These are phyloP conservation scores for Botryosphaeria dothidea DNA, from an alignment of 2,329 filamentous ascomycete genomes.

Conservation along the genomic window DNA sequence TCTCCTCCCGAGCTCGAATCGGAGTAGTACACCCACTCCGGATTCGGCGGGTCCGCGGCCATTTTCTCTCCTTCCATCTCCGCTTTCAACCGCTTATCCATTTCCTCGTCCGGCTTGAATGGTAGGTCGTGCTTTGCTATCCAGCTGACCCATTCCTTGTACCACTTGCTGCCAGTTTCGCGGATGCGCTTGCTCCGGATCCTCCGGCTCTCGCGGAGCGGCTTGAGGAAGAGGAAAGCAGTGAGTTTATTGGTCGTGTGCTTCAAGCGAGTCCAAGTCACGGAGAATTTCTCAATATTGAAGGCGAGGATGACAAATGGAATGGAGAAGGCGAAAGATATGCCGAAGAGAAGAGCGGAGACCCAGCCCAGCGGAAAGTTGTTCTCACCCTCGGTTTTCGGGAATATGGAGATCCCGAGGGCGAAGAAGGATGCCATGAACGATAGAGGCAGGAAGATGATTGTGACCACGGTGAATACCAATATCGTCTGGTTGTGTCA, in stretches of 20 bases:
- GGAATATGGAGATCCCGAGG: conserved; percentile 46
- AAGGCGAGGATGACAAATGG: conserved; percentile 51
- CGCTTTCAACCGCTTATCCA: background rate
- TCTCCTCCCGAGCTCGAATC: background rate
- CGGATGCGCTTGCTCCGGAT: background rate
- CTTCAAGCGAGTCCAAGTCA: background rate
- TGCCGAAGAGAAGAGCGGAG: conserved; percentile 47
- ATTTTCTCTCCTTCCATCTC: background rate
- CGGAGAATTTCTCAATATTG: conserved; percentile 41
- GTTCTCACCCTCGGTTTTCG: conserved; percentile 29
- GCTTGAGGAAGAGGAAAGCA: background rate
- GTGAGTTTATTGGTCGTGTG: background rate
- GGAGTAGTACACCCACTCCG: background rate
- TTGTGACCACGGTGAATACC: conserved; percentile 62
- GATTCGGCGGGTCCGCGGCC: background rate
- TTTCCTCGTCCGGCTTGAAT: background rate
- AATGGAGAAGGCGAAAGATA: conserved; percentile 56
- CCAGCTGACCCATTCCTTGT: background rate
- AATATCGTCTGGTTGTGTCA: too few species aligned
- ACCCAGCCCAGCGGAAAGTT: conserved; percentile 40
- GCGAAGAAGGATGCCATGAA: conserved; percentile 60
- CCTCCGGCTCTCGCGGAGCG: background rate
- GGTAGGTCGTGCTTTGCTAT: conserved; percentile 3
- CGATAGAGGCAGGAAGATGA: conserved; percentile 55
- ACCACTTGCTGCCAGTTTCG: background rate